phyloP scores from a whole-genome alignment of 257 asterid species.

The Solanum appendiculatum region DNA sequence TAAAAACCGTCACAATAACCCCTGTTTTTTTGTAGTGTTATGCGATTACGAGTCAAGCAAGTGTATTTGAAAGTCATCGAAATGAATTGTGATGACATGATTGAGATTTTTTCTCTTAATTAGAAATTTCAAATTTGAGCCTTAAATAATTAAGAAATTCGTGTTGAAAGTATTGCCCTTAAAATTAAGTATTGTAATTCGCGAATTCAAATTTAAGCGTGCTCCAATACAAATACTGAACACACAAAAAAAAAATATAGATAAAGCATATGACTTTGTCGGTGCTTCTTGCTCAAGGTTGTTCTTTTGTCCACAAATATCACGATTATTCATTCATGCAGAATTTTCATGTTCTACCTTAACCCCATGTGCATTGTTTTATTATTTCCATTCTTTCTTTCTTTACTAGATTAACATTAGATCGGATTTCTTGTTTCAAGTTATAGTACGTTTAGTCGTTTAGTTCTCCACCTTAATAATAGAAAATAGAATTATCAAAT shows the following conservation, averaged over 20 bases:
- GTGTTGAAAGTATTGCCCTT: too few species aligned
- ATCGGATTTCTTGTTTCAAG: background rate
- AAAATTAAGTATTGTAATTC: too few species aligned
- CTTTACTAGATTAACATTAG: background rate
- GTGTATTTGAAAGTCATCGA: too few species aligned
- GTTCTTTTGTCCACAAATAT: background rate
- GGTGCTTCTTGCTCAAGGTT: background rate
- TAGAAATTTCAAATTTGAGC: too few species aligned
- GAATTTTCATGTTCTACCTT: background rate
- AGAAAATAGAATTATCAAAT: background rate
- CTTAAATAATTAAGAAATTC: too few species aligned
- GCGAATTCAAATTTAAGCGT: accelerated
- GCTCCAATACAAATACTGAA: too few species aligned
- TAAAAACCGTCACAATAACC: too few species aligned
- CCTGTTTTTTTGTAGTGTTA: too few species aligned
- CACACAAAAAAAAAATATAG: background rate
- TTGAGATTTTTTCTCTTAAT: too few species aligned
- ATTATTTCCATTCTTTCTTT: background rate
- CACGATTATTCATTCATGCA: background rate
- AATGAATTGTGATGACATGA: too few species aligned
- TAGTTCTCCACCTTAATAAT: background rate
- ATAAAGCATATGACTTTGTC: background rate
- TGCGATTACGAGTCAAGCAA: too few species aligned
- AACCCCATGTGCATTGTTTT: background rate
- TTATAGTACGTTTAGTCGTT: background rate